A percentile compares a stretch with the other conserved stretches of the same genome.
These are phyloP conservation scores for Spencermartinsiella europaea DNA, from an alignment of 805 yeast genomes.

Conservation along the genomic window DNA sequence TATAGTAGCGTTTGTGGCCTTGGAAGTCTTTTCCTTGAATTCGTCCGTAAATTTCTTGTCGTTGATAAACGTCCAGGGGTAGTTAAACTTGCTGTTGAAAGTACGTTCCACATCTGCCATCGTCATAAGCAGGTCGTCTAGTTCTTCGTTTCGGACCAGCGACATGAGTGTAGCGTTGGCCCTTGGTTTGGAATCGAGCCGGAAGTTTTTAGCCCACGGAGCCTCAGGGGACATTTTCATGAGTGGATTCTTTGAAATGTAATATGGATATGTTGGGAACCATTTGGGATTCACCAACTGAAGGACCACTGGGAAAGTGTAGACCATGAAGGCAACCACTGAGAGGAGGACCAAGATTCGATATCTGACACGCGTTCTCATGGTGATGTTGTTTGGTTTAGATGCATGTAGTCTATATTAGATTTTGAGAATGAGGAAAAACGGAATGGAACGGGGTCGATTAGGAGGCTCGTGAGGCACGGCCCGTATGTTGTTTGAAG, in stretches of 20 bases:
- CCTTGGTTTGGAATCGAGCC: slow-evolving; percentile 5
- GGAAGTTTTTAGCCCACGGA: slow-evolving; percentile 8
- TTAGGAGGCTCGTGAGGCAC: no score
- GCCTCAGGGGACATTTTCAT: slow-evolving; percentile 14
- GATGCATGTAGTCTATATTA: no score
- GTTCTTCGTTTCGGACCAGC: slow-evolving; percentile 66
- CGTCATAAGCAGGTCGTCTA: slow-evolving; percentile 43
- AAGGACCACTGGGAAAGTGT: not conserved
- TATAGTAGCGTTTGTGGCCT: slow-evolving; percentile 38
- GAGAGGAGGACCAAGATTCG: not conserved
- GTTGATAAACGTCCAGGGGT: slow-evolving; percentile 78
- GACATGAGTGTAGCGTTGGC: slow-evolving; percentile 75
- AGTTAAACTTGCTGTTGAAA: slow-evolving; percentile 65
- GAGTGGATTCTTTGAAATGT: slow-evolving; percentile 16
- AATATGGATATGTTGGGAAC: slow-evolving; percentile 18
- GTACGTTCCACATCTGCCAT: slow-evolving; percentile 55
- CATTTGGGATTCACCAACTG: slow-evolving; percentile 7
- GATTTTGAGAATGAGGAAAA: no score
- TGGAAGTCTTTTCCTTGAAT: slow-evolving; percentile 45
- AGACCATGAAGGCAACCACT: not conserved
- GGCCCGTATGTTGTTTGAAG: no score
- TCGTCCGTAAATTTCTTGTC: slow-evolving; percentile 58
- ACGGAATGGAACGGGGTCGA: no score
- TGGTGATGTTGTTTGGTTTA: not conserved
- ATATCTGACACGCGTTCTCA: not conserved